A percentile compares a stretch with the other conserved stretches of the same genome.
Evolutionary conservation across 2,329 filamentous ascomycete genomes (phyloP).

Genomic region (Pyrenophora teres): DNA sequence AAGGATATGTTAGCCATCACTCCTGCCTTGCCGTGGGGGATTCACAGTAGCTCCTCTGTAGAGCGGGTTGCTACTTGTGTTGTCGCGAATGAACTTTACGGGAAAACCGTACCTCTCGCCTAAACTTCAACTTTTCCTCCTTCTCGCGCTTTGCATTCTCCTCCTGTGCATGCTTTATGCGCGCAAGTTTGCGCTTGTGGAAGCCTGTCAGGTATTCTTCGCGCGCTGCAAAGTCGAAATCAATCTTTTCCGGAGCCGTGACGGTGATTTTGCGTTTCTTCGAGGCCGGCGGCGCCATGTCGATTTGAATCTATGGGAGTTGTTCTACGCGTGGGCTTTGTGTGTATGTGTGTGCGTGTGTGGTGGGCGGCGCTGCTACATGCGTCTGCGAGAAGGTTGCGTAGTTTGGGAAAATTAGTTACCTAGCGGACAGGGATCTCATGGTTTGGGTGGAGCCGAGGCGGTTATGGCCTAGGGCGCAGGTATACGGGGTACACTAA

Average conservation of each 20-base stretch:
- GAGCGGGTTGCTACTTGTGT: background rate
- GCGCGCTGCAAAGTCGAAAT: constrained; percentile 79
- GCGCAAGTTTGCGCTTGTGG: constrained; percentile 89
- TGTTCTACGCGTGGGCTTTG: background rate
- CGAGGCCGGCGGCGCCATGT: constrained; percentile 26
- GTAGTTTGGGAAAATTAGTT: constrained; percentile 31
- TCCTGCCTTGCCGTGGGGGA: background rate
- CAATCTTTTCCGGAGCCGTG: constrained; percentile 73
- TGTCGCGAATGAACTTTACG: background rate
- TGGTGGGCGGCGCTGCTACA: constrained; percentile 5
- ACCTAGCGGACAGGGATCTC: constrained; percentile 27
- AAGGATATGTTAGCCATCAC: background rate
- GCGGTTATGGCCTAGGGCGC: constrained; percentile 2
- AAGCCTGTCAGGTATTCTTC: constrained; percentile 93
- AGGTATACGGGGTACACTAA: background rate
- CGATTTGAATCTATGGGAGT: background rate
- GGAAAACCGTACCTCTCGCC: constrained; percentile 69
- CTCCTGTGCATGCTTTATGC: constrained; percentile 84
- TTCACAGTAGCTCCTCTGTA: background rate
- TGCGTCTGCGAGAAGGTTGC: constrained; percentile 5
- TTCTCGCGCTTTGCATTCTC: constrained; percentile 75
- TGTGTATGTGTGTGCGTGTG: background rate
- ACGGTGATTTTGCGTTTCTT: constrained; percentile 45
- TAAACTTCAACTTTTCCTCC: constrained; percentile 73
- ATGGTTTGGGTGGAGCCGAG: constrained; percentile 13